These are phyloP conservation scores for Grigorovia jiainica DNA, from an alignment of 805 yeast genomes.

Conservation along the genomic window DNA sequence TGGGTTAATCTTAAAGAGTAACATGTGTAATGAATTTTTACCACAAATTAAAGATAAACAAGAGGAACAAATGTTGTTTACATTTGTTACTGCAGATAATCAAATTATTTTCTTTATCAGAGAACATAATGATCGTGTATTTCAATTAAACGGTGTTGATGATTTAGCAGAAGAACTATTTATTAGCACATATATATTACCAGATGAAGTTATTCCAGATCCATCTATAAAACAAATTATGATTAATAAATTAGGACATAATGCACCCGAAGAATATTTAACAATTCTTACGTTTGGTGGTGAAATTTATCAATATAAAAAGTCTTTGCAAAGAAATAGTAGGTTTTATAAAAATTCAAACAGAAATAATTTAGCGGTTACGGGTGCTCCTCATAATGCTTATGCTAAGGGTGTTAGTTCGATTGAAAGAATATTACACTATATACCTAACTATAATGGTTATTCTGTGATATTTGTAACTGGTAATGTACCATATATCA, in stretches of 20 bases:
- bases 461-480: constrained; percentile 56
- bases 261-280: constrained; percentile 49
- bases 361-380: constrained; percentile 35
- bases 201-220: constrained; percentile 45
- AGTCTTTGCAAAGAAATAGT: constrained; percentile 26
- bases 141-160: constrained; percentile 31
- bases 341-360: constrained; percentile 15
- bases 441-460: constrained; percentile 49
- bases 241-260: constrained; percentile 56
- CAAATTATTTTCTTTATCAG: constrained; percentile 56
- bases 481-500: constrained; percentile 62
- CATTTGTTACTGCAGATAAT: constrained; percentile 70
- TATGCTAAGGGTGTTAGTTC: constrained; percentile 52
- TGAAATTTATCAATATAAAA: constrained; percentile 59
- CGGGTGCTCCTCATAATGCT: constrained; percentile 78
- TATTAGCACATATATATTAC: constrained; percentile 27
- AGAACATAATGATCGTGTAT: constrained; percentile 35
- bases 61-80: constrained; percentile 36
- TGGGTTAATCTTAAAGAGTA: constrained; percentile 51
- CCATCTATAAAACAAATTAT: constrained; percentile 66
- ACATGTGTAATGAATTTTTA: constrained; percentile 36
- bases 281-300: constrained; percentile 74
- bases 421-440: constrained; percentile 58
- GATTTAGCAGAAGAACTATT: constrained; percentile 33
- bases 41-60: constrained; percentile 14